These are phyloP conservation scores for Lodderomyces margitis DNA, from an alignment of 1,139 yeast species.

Conservation along the genomic window DNA sequence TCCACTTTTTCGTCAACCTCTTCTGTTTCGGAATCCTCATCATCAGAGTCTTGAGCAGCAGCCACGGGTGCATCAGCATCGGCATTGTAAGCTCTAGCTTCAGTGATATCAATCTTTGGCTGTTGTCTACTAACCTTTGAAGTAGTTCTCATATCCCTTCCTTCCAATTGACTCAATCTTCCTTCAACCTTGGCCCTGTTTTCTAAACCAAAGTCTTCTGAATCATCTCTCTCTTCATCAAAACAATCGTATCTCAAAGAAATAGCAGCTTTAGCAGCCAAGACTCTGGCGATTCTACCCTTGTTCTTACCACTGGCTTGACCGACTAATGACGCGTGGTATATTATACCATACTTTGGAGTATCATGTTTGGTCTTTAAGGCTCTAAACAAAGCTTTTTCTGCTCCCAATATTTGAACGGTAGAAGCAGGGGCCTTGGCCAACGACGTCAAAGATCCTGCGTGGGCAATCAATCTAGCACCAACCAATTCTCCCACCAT, in stretches of 20 bases:
- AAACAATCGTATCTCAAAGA: slow-evolving; percentile 95
- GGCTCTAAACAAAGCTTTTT: slow-evolving; percentile 97
- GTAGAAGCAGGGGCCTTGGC: slow-evolving; percentile 99
- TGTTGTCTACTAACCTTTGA: slow-evolving; percentile 72
- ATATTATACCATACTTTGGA: slow-evolving; percentile 95
- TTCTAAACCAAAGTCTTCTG: slow-evolving; percentile 88
- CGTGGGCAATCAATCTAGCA: slow-evolving; percentile 96
- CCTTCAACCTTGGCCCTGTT: slow-evolving; percentile 93
- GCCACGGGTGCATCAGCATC: slow-evolving; percentile 75
- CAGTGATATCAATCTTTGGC: slow-evolving; percentile 80
- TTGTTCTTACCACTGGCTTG: slow-evolving; percentile 96
- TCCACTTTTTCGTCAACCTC: slow-evolving; percentile 29
- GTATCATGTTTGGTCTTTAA: slow-evolving; percentile 98
- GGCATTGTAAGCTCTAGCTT: slow-evolving; percentile 86
- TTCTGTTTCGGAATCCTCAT: slow-evolving; percentile 45
- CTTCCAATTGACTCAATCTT: slow-evolving; percentile 92
- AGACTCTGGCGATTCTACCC: slow-evolving; percentile 98
- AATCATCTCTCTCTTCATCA: slow-evolving; percentile 95
- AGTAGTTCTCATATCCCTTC: slow-evolving; percentile 85
- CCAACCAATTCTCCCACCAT: slow-evolving; percentile 98
- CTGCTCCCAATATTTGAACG: slow-evolving; percentile 97
- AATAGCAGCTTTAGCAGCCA: slow-evolving; percentile 98
- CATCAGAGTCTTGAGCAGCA: slow-evolving; percentile 34
- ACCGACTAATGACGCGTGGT: slow-evolving; percentile 95
- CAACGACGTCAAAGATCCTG: slow-evolving; percentile 93